A percentile compares a stretch with the other conserved stretches of the same genome.
Evolutionary conservation across 129 eudicot genomes (phyloP).

Genomic region (Gnaphalium uliginosum): DNA sequence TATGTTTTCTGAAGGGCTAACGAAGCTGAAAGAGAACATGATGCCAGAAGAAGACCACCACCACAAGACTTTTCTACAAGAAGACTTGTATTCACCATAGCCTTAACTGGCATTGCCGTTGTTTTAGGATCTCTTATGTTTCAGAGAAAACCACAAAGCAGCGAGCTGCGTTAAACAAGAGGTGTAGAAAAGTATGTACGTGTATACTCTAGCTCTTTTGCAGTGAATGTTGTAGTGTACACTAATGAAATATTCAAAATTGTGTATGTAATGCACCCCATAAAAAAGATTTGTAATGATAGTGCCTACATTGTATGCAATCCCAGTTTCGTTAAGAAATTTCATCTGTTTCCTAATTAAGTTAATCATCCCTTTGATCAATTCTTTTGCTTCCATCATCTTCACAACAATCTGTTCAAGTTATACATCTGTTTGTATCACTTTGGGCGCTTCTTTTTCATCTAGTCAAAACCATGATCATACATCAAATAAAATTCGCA

Average conservation of each 20-base stretch:
- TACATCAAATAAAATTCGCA: neutral
- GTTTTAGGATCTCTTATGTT: slow-evolving; percentile 33
- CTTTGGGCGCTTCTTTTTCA: too few species aligned
- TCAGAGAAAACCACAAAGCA: slow-evolving; percentile 29
- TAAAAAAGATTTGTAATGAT: neutral
- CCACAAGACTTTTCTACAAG: slow-evolving; percentile 27
- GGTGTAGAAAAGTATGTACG: neutral
- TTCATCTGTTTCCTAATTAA: too few species aligned
- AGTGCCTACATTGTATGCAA: neutral
- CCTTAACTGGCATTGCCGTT: slow-evolving; percentile 38
- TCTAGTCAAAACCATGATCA: too few species aligned
- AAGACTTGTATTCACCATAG: slow-evolving; percentile 33
- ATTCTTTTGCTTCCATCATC: too few species aligned
- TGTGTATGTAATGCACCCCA: neutral
- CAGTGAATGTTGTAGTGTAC: neutral
- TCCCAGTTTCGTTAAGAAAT: too few species aligned
- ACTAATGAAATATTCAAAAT: neutral
- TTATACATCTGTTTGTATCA: neutral
- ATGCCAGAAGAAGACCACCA: slow-evolving; percentile 48
- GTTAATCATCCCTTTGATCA: too few species aligned
- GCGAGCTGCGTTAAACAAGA: slow-evolving; percentile 15
- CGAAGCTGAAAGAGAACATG: slow-evolving; percentile 54
- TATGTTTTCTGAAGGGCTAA: slow-evolving; percentile 38
- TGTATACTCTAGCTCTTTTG: neutral
- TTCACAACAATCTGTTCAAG: too few species aligned